Base-by-base conservation (phyloP, 1,284 basidiomycete genomes). In the Takashimella koratensis region DNA sequence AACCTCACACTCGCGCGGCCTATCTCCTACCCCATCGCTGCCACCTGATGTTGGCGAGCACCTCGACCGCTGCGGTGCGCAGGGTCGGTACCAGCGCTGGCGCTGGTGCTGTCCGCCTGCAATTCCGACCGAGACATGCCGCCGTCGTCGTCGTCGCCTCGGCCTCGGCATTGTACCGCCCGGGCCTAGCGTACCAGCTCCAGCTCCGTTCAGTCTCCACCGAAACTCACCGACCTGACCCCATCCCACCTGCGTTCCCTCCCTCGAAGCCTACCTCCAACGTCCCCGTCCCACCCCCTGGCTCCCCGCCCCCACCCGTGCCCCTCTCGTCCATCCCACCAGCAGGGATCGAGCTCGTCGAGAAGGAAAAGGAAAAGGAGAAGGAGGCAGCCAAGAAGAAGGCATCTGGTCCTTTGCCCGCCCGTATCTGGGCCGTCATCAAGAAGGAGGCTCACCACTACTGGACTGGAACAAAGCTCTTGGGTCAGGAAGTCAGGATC, bases 371-470 rank as follows among this genome's bases (percentile, higher is more conserved):
- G 86, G 52, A 87, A 68, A 60, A 88, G 79, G 45, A 90, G 78
- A 20, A 66, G 54, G 61, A 68, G 54, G 25, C 27, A 20, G 39
- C 49, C 46, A 58, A 66, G 43, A 65, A 69, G 51, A 69, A 71
- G 54, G 67, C 70, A 5, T 64, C 62, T 4, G 70, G 68, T 2
- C 62, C 68, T 2, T 58, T 70, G 43, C 59, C 61, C 19, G 60
- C 62, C 30, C 62, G 75, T 55, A 68, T 66, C 8, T 98, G 95
- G 95, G 87, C 86, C 63, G 89, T 86, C 67, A 86, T 98, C 63
- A 99, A 97, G 79, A 90, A 97, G 67, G 95, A 98, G 76, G 93
- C 86, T 0, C 83, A 84, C 54, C 96, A 99, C 73, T 99, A 98
- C 74, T 98, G 95, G 94, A 87, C 93, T 64, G 95, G 96, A 13